These are phyloP conservation scores for Amanita subjunquillea DNA, from an alignment of 768 basidiomycete genomes.

Conservation along the genomic window DNA sequence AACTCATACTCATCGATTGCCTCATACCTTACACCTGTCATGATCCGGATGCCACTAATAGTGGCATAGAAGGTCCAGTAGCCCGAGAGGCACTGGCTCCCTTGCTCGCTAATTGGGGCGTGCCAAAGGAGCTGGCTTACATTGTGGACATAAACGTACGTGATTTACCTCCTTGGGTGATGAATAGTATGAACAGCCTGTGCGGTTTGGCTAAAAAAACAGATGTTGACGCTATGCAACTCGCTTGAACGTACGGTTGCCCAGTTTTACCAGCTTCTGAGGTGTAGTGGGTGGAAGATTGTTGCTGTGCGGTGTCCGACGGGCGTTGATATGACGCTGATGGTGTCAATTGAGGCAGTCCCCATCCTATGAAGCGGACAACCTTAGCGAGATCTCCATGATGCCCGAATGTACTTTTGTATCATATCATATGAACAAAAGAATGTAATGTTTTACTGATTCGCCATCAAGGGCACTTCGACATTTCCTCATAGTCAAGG, in stretches of 20 bases:
- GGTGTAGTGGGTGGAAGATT: slow-evolving; percentile 23
- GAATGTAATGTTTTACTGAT: too few relatives aligned
- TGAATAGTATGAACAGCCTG: too few relatives aligned
- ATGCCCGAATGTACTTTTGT: too few relatives aligned
- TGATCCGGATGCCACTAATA: not conserved
- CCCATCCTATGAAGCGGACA: slow-evolving; percentile 5
- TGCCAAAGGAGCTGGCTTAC: slow-evolving; percentile 23
- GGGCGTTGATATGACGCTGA: slow-evolving; percentile 9
- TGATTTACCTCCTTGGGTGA: not conserved
- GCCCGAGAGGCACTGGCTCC: slow-evolving; percentile 21
- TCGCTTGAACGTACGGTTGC: slow-evolving; percentile 26
- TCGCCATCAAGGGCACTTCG: too few relatives aligned
- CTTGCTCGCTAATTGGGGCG: slow-evolving; percentile 28
- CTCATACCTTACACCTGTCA: slow-evolving; percentile 18
- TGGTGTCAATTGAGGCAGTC: slow-evolving; percentile 17
- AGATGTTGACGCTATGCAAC: too few relatives aligned
- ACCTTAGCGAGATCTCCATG: too few relatives aligned
- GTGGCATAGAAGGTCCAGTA: slow-evolving; percentile 13
- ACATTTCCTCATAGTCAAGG: too few relatives aligned
- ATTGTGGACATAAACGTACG: slow-evolving; percentile 25
- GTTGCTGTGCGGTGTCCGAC: slow-evolving; percentile 13
- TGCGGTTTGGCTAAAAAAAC: too few relatives aligned
- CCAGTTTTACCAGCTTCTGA: slow-evolving; percentile 19
- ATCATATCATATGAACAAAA: too few relatives aligned
- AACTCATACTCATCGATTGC: slow-evolving; percentile 23